Percentiles rank a stretch among this genome's conserved stretches.
Conservation (phyloP, 2,329 filamentous ascomycete species). For the Cryphonectria nitschkei region DNA sequence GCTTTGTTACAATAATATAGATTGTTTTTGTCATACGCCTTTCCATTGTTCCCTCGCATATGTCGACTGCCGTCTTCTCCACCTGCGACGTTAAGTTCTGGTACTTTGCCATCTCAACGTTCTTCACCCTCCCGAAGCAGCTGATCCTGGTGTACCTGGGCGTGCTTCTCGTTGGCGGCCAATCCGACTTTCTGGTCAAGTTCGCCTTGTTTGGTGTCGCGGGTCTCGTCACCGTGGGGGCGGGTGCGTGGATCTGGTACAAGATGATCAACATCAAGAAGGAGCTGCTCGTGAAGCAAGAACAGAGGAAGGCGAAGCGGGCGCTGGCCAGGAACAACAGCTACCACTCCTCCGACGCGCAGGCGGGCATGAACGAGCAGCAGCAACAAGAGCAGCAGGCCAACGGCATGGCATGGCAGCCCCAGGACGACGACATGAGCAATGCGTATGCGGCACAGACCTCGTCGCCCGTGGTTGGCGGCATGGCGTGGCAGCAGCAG, state of each 20-base stretch:
- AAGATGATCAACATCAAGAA: slow-evolving; percentile 43
- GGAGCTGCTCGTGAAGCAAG: slow-evolving; percentile 41
- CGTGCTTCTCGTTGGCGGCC: slow-evolving; percentile 39
- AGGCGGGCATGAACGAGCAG: not conserved
- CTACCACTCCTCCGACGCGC: slow-evolving; percentile 13
- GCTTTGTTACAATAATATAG: slow-evolving; percentile 30
- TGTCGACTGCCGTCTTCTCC: slow-evolving; percentile 48
- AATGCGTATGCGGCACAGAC: slow-evolving; percentile 1
- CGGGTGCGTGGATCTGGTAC: slow-evolving; percentile 42
- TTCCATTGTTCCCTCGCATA: slow-evolving; percentile 46
- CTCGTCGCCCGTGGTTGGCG: not conserved
- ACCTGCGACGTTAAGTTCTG: slow-evolving; percentile 48
- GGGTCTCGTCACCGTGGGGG: slow-evolving; percentile 40
- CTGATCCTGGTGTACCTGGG: slow-evolving; percentile 47
- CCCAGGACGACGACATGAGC: not conserved
- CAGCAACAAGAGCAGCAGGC: slow-evolving; percentile 4
- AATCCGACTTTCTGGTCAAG: slow-evolving; percentile 37
- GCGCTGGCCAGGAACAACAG: slow-evolving; percentile 26
- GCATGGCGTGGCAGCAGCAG: not conserved
- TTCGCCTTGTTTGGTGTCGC: slow-evolving; percentile 41
- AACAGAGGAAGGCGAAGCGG: slow-evolving; percentile 27
- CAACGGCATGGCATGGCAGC: slow-evolving; percentile 6
- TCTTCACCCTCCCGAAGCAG: slow-evolving; percentile 47
- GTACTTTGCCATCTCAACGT: slow-evolving; percentile 44
- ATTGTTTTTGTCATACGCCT: slow-evolving; percentile 47